Conservation (phyloP, 225 moss, liverwort and hornwort genomes). For the Sphagnum tenellum region DNA sequence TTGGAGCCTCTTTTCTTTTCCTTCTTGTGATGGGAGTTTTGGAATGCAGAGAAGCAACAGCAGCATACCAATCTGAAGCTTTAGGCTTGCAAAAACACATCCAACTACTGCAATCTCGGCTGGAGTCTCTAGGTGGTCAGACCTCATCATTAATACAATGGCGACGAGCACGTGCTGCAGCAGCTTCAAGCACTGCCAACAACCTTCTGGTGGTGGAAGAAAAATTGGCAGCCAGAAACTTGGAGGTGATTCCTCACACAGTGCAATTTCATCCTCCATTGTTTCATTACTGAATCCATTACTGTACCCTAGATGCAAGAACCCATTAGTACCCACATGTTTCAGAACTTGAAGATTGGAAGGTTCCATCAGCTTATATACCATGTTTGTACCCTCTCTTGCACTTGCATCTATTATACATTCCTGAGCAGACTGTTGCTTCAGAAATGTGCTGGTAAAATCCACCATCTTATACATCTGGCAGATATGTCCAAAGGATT, state of each 20-base stretch:
- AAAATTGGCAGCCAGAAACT: slow-evolving; percentile 70
- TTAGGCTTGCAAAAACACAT: slow-evolving; percentile 65
- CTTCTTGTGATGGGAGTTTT: neutral
- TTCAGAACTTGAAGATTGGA: too few species aligned
- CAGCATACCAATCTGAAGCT: slow-evolving; percentile 68
- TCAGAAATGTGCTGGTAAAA: too few species aligned
- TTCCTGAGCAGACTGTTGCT: too few species aligned
- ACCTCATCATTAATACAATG: slow-evolving; percentile 80
- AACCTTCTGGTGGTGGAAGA: slow-evolving; percentile 77
- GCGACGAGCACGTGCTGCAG: slow-evolving; percentile 69
- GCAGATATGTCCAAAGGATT: too few species aligned
- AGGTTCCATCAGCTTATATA: too few species aligned
- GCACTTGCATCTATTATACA: too few species aligned
- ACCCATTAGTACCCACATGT: too few species aligned
- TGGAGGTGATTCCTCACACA: slow-evolving; percentile 38
- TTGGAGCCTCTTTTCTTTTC: neutral
- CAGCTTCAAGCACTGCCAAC: slow-evolving; percentile 61
- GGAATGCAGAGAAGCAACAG: slow-evolving; percentile 55
- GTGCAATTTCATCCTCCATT: too few species aligned
- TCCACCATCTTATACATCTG: too few species aligned
- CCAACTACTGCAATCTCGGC: slow-evolving; percentile 70
- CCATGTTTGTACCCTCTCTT: too few species aligned
- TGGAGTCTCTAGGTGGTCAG: slow-evolving; percentile 74
- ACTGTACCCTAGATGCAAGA: too few species aligned
- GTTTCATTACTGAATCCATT: too few species aligned